Evolutionary conservation across 495 filamentous ascomycete genomes (phyloP).

Genomic region (Penicillium nucicola): DNA sequence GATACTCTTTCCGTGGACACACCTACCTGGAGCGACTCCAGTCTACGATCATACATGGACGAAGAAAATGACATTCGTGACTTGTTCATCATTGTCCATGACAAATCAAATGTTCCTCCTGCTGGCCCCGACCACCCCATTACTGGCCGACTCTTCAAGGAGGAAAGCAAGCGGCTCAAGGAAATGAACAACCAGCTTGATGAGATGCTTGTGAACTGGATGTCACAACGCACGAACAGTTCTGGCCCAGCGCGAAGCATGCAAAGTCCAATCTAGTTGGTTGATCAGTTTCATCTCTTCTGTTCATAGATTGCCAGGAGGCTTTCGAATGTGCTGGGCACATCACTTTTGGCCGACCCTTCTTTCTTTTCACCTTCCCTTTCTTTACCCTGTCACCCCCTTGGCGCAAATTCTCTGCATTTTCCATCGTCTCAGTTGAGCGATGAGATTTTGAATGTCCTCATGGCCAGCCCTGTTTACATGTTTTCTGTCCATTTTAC

Average conservation of each 20-base stretch:
- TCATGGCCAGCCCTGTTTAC: constrained; percentile 16
- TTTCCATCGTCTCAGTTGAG: constrained; percentile 5
- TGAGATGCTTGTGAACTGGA: constrained; percentile 79
- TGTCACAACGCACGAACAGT: constrained; percentile 53
- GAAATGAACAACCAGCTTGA: constrained; percentile 85
- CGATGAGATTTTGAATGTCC: constrained; percentile 7
- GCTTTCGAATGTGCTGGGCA: constrained; percentile 21
- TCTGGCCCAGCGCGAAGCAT: constrained; percentile 12
- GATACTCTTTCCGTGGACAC: constrained; percentile 36
- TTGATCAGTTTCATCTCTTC: constrained; percentile 6
- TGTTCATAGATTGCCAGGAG: constrained; percentile 13
- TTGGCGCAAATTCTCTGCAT: constrained; percentile 7
- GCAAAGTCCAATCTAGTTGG: constrained; percentile 13
- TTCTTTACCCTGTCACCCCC: constrained; percentile 3
- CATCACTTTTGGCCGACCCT: constrained; percentile 16
- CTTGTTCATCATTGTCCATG: constrained; percentile 85
- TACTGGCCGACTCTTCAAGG: constrained; percentile 73
- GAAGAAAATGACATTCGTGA: constrained; percentile 89
- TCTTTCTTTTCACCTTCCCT: constrained; percentile 2
- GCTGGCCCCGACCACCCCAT: constrained; percentile 80
- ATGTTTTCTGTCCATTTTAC: constrained; percentile 7
- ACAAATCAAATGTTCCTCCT: constrained; percentile 76
- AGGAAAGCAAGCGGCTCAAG: constrained; percentile 74
- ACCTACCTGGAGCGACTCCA: constrained; percentile 78
- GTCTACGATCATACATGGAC: constrained; percentile 84